Conservation (phyloP, 2,329 filamentous ascomycete species). For the Penicillium sp. region DNA sequence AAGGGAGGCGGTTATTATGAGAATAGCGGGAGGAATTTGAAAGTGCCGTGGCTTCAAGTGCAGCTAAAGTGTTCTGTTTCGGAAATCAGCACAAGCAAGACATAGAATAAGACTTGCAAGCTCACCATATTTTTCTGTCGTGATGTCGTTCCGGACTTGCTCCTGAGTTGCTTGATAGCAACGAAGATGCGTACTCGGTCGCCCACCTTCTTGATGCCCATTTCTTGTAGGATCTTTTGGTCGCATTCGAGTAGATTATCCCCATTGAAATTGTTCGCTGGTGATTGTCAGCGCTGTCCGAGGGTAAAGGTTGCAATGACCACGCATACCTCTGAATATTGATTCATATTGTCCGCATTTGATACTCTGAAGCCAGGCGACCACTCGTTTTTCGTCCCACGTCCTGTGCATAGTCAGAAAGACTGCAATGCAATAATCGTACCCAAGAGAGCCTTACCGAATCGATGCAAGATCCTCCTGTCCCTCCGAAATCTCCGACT, state of each 20-base stretch:
- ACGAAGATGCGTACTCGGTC: conserved; percentile 89
- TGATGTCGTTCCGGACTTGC: conserved; percentile 69
- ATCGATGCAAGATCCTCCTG: conserved; percentile 70
- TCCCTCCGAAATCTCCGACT: conserved; percentile 83
- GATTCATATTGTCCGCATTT: conserved; percentile 93
- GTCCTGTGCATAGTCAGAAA: conserved; percentile 42
- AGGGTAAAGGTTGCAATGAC: background rate
- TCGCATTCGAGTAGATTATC: conserved; percentile 97
- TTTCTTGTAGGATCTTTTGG: conserved; percentile 91
- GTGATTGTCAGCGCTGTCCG: conserved; percentile 19
- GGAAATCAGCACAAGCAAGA: conserved; percentile 16
- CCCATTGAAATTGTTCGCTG: conserved; percentile 91
- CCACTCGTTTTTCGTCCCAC: conserved; percentile 89
- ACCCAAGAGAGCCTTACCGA: conserved; percentile 49
- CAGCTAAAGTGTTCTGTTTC: conserved; percentile 73
- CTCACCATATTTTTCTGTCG: conserved; percentile 80
- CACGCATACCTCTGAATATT: conserved; percentile 63
- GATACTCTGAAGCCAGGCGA: conserved; percentile 84
- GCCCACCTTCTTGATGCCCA: conserved; percentile 97
- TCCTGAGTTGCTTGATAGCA: conserved; percentile 77
- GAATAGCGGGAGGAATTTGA: conserved; percentile 62
- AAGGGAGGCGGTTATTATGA: conserved; percentile 55
- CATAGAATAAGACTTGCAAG: conserved; percentile 24
- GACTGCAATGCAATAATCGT: background rate
- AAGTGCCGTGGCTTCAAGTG: conserved; percentile 63